A percentile compares a stretch with the other conserved stretches of the same genome.
Evolutionary conservation across 108 stramenopile genomes (phyloP).

Genomic region (Pseudonitzschia multiseries): DNA sequence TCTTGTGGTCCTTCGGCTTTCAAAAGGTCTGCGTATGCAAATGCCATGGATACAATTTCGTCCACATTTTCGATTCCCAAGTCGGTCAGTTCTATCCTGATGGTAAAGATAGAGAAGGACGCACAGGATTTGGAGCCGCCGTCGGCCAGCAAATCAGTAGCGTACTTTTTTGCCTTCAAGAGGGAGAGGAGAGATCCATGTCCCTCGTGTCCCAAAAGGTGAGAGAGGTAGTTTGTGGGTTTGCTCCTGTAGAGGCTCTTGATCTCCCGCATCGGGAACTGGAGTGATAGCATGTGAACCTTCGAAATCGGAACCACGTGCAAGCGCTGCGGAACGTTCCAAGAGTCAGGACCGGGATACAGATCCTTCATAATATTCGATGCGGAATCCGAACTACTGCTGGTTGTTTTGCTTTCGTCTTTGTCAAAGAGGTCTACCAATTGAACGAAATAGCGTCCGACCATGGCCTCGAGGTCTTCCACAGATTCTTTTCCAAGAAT

Average conservation of each 20-base stretch:
- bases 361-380: conserved; percentile 17
- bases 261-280: conserved; percentile 48
- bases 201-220: conserved; percentile 84
- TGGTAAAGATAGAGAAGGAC: conserved; percentile 54
- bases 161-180: conserved; percentile 64
- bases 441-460: conserved; percentile 48
- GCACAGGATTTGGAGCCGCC: conserved; percentile 31
- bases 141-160: conserved; percentile 67
- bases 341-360: conserved; percentile 39
- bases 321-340: conserved; percentile 38
- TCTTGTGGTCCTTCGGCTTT: conserved; percentile 45
- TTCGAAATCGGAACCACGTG: conserved; percentile 48
- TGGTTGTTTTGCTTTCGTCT: background rate
- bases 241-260: conserved; percentile 36
- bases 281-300: conserved; percentile 35
- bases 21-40: conserved; percentile 65
- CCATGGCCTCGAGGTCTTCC: conserved; percentile 60
- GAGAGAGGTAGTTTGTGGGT: conserved; percentile 59
- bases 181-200: conserved; percentile 61
- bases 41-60: conserved; percentile 58
- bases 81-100: conserved; percentile 62
- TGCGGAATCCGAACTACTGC: background rate
- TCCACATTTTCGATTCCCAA: conserved; percentile 64
- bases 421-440: conserved; percentile 45
- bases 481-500: conserved; percentile 61